Evolutionary conservation across 108 stramenopile species (phyloP), one percentile per base, ranked within the genome.

Genomic region (Pseudonitzschia pungens): DNA sequence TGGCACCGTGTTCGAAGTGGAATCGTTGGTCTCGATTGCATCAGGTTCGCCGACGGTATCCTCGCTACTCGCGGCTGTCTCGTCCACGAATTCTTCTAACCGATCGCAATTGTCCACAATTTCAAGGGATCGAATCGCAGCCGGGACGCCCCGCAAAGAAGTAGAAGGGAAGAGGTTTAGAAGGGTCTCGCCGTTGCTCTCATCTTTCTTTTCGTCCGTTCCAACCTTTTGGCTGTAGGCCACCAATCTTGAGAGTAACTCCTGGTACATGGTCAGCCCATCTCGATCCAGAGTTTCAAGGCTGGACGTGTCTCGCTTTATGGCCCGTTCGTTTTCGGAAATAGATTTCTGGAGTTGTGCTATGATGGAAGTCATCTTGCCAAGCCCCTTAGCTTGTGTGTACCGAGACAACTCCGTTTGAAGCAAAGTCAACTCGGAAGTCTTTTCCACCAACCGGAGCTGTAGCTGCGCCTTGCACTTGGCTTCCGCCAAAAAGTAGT

Each of bases 401-500:
- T 55, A 55, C 58, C 52, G 33, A 8, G 41, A 21, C 36, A 79
- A 53, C 31, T 79, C 78, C 26, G 32, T 26, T 70, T 70, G 68
- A 20, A 67, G 66, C 16, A 27, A 21, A n/a, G 66, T 22, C 22
- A 79, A 26, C 45, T 73, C 62, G 6, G 40, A 55, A 29, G 26
- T 48, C 9, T 57, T 51, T 3, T 31, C 29, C 4, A 15, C 51
- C n/a, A 79, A 27, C 20, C 73, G 72, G 14, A 29, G 32, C 29
- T 54, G 59, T 16, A 79, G 48, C 55, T 42, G 53, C 1, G 56
- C 43, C 0, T 66, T 18, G 21, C 24, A 59, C 15, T 68, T 43
- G 22, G 69, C 50, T 51, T 82, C 81, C 0, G 68, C 21, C 40
- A 56, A 26, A 60, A 82, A 82, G 56, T 82, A 82, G 21, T 69